phyloP scores from a whole-genome alignment of 1,284 basidiomycete genomes.

The Golubevia sp. region DNA sequence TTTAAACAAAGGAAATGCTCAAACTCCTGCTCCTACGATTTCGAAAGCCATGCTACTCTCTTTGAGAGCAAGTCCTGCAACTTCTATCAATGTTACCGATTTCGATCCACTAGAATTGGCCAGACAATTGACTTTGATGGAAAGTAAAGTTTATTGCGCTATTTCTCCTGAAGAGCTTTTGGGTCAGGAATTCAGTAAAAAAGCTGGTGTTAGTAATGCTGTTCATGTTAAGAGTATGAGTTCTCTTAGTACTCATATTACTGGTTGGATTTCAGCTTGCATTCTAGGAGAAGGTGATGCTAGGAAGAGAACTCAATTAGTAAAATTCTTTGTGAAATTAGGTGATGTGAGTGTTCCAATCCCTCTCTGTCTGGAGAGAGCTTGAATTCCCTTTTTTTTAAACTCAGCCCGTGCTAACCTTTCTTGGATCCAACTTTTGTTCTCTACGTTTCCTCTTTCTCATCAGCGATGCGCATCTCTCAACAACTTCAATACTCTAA shows the following conservation, averaged over 20 bases:
- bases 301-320: conserved; percentile 55
- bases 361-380: background rate
- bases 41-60: conserved; percentile 6
- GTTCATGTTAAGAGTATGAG: conserved; percentile 62
- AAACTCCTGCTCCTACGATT: conserved; percentile 60
- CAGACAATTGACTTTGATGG: conserved; percentile 64
- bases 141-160: conserved; percentile 56
- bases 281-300: conserved; percentile 63
- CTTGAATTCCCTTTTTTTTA: background rate
- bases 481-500: conserved; percentile 64
- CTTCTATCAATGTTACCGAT: conserved; percentile 76
- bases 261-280: conserved; percentile 64
- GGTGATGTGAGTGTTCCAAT: conserved; percentile 49
- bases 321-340: conserved; percentile 64
- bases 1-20: no score
- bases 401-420: background rate
- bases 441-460: background rate
- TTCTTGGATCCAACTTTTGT: background rate
- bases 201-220: conserved; percentile 23
- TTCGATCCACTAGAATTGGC: conserved; percentile 75
- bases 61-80: conserved; percentile 63
- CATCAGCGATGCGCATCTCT: conserved; percentile 55
- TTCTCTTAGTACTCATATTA: conserved; percentile 62
- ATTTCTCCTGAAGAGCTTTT: conserved; percentile 63
- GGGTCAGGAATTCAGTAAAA: conserved; percentile 55